Percentiles rank a stretch among this genome's conserved stretches.
These are phyloP conservation scores for Apiotrichum mycotoxinovorans DNA, from an alignment of 1,284 basidiomycete species.

Conservation along the genomic window DNA sequence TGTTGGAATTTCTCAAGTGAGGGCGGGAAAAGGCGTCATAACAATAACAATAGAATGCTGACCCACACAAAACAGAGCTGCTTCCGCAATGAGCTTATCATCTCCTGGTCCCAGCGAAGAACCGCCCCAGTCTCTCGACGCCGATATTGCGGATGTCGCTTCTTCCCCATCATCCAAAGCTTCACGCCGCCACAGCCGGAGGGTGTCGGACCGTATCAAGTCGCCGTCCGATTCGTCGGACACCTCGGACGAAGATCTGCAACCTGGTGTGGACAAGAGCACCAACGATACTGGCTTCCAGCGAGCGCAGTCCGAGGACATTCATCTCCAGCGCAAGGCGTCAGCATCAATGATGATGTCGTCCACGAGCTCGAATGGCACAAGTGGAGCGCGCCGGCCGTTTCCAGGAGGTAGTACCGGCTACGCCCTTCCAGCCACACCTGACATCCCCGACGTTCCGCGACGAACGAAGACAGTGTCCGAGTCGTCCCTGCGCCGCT, in stretches of 20 bases:
- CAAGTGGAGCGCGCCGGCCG: not conserved
- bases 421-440: conserved; percentile 6
- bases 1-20: conserved; percentile 8
- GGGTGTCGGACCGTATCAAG: conserved; percentile 36
- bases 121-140: no score
- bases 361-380: not conserved
- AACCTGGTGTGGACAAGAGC: conserved; percentile 4
- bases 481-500: conserved; percentile 21
- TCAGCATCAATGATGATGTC: not conserved
- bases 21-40: not conserved
- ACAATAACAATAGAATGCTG: not conserved
- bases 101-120: no score
- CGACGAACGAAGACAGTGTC: conserved; percentile 33
- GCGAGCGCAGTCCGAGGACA: not conserved
- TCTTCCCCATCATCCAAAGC: not conserved
- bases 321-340: not conserved
- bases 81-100: no score
- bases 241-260: conserved; percentile 26
- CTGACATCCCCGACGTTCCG: conserved; percentile 14
- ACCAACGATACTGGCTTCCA: not conserved
- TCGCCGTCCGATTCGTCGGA: conserved; percentile 42
- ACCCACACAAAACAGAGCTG: not conserved
- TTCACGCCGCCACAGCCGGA: not conserved
- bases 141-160: not conserved
- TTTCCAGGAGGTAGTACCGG: not conserved